Evolutionary conservation across 805 yeast genomes (phyloP).

Genomic region (Candida gorgasii): DNA sequence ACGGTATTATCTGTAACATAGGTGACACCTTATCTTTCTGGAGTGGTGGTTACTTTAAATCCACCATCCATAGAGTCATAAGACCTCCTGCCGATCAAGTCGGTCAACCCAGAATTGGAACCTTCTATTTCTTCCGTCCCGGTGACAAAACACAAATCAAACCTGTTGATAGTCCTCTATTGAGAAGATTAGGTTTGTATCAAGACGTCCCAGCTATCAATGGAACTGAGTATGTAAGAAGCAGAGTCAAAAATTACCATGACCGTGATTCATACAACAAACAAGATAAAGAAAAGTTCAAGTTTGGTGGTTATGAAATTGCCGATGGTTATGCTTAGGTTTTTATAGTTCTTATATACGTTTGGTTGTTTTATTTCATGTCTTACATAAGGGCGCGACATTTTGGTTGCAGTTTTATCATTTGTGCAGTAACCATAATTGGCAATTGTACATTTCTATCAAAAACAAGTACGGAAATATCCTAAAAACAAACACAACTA

Average conservation of each 20-base stretch:
- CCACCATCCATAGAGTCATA: constrained; percentile 35
- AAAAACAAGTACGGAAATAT: too few relatives aligned
- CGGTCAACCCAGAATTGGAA: constrained; percentile 31
- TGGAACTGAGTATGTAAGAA: constrained; percentile 32
- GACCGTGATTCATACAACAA: constrained; percentile 22
- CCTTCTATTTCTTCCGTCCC: constrained; percentile 37
- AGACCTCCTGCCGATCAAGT: constrained; percentile 37
- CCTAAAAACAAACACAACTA: too few relatives aligned
- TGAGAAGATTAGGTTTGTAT: constrained; percentile 30
- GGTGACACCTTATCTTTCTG: constrained; percentile 37
- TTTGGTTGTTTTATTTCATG: not conserved
- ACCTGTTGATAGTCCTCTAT: constrained; percentile 32
- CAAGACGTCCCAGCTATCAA: constrained; percentile 22
- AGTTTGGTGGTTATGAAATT: constrained; percentile 29
- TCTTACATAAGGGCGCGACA: too few relatives aligned
- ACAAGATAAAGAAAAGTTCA: constrained; percentile 25
- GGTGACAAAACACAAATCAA: constrained; percentile 29
- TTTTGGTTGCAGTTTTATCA: too few relatives aligned
- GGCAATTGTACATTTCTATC: too few relatives aligned
- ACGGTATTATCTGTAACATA: constrained; percentile 34
- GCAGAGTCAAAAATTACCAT: constrained; percentile 31
- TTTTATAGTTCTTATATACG: not conserved
- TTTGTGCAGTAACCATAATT: too few relatives aligned
- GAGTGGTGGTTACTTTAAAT: constrained; percentile 37
- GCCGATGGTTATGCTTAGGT: constrained; percentile 27